Evolutionary conservation across 768 basidiomycete genomes (phyloP).

Genomic region (Trametes maxima): DNA sequence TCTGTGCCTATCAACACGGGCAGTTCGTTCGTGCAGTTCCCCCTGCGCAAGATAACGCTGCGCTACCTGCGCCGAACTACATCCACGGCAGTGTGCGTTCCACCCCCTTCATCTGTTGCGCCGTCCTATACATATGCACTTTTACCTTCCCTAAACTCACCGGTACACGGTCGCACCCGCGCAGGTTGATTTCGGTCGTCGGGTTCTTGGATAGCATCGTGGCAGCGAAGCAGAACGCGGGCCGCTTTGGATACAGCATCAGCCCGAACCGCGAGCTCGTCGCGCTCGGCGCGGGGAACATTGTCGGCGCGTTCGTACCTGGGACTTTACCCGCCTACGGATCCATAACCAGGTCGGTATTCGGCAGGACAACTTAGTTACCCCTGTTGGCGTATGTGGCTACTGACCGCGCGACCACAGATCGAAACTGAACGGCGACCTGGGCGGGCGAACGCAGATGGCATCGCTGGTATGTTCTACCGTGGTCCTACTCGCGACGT

Average conservation of each 20-base stretch:
- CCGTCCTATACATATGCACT: not conserved
- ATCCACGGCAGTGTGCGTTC: constrained; percentile 72
- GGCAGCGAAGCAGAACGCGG: constrained; percentile 90
- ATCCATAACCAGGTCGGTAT: constrained; percentile 78
- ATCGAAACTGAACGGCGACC: constrained; percentile 87
- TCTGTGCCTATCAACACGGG: constrained; percentile 66
- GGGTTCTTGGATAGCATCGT: constrained; percentile 96
- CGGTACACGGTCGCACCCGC: not conserved
- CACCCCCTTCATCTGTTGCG: not conserved
- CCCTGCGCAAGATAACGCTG: constrained; percentile 60
- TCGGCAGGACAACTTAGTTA: not conserved
- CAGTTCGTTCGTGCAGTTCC: constrained; percentile 69
- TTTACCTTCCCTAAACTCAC: not conserved
- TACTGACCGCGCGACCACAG: constrained; percentile 31
- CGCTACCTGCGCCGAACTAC: constrained; percentile 78
- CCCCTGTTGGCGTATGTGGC: not conserved
- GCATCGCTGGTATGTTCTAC: constrained; percentile 76
- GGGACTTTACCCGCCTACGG: constrained; percentile 93
- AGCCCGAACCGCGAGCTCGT: constrained; percentile 95
- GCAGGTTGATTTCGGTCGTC: constrained; percentile 74
- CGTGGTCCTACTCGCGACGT: constrained; percentile 80
- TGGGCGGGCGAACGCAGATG: constrained; percentile 90
- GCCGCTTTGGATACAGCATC: constrained; percentile 84
- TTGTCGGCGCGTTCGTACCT: constrained; percentile 77
- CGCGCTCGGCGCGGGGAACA: constrained; percentile 85